Base-by-base conservation (phyloP, 176 grass and related monocot species). In the Oropetium thomaeum region DNA sequence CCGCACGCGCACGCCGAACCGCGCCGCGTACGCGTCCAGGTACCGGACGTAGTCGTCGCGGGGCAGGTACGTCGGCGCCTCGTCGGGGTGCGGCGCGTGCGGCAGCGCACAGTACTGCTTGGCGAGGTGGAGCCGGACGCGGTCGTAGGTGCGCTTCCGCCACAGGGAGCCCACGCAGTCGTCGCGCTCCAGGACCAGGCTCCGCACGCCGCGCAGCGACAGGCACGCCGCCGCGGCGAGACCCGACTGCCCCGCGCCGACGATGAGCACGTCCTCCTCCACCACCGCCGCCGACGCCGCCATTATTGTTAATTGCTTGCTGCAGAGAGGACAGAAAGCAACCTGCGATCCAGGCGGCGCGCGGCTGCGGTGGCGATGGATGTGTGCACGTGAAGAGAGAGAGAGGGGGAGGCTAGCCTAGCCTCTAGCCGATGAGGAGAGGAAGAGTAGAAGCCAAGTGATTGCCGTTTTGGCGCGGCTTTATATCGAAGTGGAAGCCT, bases 171-270 rank as follows among this genome's bases (percentile, higher is more conserved):
- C 91, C 23, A 94, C 65, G 62, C 89, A 89, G 66, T 84, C 91
- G 78, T 89, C 95, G 14, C 91, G 88, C 84, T 98, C 95, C 23
- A 98, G 88, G 38, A 94, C 76, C 12, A 98, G 48, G 64, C 74
- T 81, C 0, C 64, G 70, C 4, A 94, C 48, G 4, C 75, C 82
- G 26, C 72, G 75, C 23, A 64, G 22, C 4, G 66, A 77, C 65
- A 98, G 84, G 84, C 88, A 98, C 15, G 91, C 89, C 19, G 95
- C 86, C 54, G 41, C 84, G 9, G 91, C 95, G 3, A 98, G 79
- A 0, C 95, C 95, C 0, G 95, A 92, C 70, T 84, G 95, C 16
- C 95, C 95, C 1, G 95, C 95, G 2, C 91, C 95, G 0, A 98
- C 95, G 60, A 98, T 88, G 58, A 94, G 51, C 74, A 83, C 85